Conservation (phyloP, 1,284 basidiomycete genomes). For the Volvariella surrecta region DNA sequence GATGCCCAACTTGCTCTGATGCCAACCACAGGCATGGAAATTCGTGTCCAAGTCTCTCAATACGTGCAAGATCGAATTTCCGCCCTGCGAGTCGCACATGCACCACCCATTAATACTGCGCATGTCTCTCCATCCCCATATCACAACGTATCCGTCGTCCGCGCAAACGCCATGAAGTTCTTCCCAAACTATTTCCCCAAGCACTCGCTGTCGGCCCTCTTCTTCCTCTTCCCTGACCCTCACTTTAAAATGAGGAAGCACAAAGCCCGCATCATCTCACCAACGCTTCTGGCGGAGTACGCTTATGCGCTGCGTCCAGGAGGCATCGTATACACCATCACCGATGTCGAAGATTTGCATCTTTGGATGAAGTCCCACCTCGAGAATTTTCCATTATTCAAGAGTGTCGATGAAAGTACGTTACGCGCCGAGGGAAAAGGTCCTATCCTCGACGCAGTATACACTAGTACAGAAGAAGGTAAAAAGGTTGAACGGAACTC, state of each 20-base stretch:
- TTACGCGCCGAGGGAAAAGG: conserved; percentile 68
- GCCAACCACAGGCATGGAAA: conserved; percentile 78
- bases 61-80: conserved; percentile 94
- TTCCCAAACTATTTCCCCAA: conserved; percentile 95
- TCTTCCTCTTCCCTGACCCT: conserved; percentile 98
- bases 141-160: conserved; percentile 91
- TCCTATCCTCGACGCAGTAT: conserved; percentile 73
- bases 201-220: conserved; percentile 86
- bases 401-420: conserved; percentile 66
- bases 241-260: conserved; percentile 99
- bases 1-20: conserved; percentile 4
- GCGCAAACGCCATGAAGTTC: conserved; percentile 99
- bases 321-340: conserved; percentile 96
- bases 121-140: conserved; percentile 36
- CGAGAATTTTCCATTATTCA: conserved; percentile 81
- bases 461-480: conserved; percentile 88
- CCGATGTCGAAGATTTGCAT: conserved; percentile 92
- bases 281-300: conserved; percentile 90
- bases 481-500: conserved; percentile 93
- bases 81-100: conserved; percentile 65
- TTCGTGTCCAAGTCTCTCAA: conserved; percentile 92
- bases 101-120: conserved; percentile 22
- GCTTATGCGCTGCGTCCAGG: conserved; percentile 89
- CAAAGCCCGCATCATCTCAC: conserved; percentile 97
- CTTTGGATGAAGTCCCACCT: conserved; percentile 95